Evolutionary conservation across 345 rosid genomes (phyloP), one percentile per base, ranked within the genome.

Genomic region (Litchi chinensis): DNA sequence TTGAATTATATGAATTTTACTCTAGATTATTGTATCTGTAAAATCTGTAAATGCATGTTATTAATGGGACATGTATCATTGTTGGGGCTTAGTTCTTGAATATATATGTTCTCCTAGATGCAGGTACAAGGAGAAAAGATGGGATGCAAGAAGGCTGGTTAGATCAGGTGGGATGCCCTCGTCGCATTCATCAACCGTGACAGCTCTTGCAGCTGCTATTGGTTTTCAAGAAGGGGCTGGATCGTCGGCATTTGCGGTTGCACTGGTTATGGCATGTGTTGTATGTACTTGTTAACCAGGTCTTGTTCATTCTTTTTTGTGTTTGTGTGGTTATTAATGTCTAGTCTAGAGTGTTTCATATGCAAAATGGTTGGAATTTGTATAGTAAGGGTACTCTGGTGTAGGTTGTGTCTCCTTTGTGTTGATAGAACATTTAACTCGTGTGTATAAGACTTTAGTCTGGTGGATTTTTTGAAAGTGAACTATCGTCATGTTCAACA

Each of bases 101-200:
- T 76, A 11, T 60, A 69, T 70, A 19, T 64, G 72, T 73, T 44
- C 63, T 76, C 68, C 24, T 77, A 8, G 48, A 70, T 18, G 83
- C 80, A 89, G 94, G 92, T 87, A 69, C 77, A 91, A 88, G 84
- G 94, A 91, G 76, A 88, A 82, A 87, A 84, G 90, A 87, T 89
- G 94, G 90, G 92, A 91, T 84, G 66, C 90, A 39, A 82, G 87
- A 80, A 86, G 86, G 79, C 70, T 91, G 78, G 81, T 86, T 70
- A 83, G 90, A 22, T 91, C 94, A 0, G 94, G 92, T 73, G 94
- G 94, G 54, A 91, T 91, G 94, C 94, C 94, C 11, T 91, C 94
- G 6, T 89, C 92, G 0, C 92, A 91, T 85, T 87, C 91, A 39
- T 88, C 94, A 67, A 89, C 92, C 0, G 91, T 89, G 80, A 84